Evolutionary conservation across 805 yeast species (phyloP), one percentile per base, ranked within the genome.

Genomic region (Pachysolen tannophilus): DNA sequence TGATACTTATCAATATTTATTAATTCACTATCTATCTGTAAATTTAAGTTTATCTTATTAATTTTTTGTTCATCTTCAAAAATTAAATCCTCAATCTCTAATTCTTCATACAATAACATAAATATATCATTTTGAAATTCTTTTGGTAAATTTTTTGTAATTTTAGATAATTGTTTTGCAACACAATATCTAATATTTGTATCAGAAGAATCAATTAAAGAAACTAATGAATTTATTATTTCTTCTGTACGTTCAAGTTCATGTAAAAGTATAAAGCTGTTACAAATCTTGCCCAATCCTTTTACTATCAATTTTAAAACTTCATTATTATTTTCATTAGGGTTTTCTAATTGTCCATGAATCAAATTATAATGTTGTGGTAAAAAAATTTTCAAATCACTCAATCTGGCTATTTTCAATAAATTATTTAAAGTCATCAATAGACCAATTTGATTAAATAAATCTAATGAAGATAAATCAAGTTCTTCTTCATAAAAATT

Each of bases 151-250:
- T 45, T 40, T 0, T 52, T 34, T 8, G 60, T 50, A 5, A 84
- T 49, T 30, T 72, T 63, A 5, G 82, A 72, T 19, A 82, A 52
- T 17, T 78, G 75, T 49, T 80, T 82, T 1, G 95, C 82, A 23
- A 79, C 60, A 1, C 75, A 60, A 42, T 78, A 78, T 35, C 96
- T 58, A 3, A 80, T 67, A 2, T 61, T 56, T 0, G 82, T 72
- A 35, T 74, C 82, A 24, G 53, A 56, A 30, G 67, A 56, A n/a
- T 61, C 60, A 37, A 75, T 54, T 27, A 64, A 58, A 3, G 54
- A 44, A 4, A 78, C 42, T 28, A 77, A 58, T 48, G 65, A 61
- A 24, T 67, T 63, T 2, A 83, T 47, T 3, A 78, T 65, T 4
- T 52, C 59, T 26, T 77, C 80, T 5, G 75, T 63, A 0, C 39